These are phyloP conservation scores for Colletotrichum lentis DNA, from an alignment of 2,329 filamentous ascomycete species.

Conservation along the genomic window DNA sequence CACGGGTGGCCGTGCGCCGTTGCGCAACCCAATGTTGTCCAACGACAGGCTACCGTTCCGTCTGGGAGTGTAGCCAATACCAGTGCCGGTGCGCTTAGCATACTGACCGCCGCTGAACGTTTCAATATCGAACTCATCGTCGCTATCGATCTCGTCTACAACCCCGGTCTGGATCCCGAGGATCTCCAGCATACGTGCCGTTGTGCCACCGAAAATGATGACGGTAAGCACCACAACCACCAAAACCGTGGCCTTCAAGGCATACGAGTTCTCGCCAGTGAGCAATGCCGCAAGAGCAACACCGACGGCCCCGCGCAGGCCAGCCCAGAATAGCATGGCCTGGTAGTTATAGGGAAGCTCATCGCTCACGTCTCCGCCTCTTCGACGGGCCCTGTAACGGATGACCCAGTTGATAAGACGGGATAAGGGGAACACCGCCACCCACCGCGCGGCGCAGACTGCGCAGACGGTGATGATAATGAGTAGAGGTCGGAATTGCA, in stretches of 20 bases:
- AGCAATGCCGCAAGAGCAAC: slow-evolving; percentile 92
- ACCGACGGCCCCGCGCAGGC: slow-evolving; percentile 91
- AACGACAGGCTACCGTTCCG: slow-evolving; percentile 69
- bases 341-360: slow-evolving; percentile 95
- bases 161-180: slow-evolving; percentile 95
- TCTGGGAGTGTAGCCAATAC: slow-evolving; percentile 79
- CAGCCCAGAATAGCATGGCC: slow-evolving; percentile 99
- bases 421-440: slow-evolving; percentile 93
- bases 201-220: slow-evolving; percentile 98
- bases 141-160: slow-evolving; percentile 94
- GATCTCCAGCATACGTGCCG: slow-evolving; percentile 96
- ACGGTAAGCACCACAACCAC: slow-evolving; percentile 97
- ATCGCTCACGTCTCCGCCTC: slow-evolving; percentile 77
- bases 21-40: slow-evolving; percentile 56
- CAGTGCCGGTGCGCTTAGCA: slow-evolving; percentile 79
- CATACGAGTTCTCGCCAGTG: slow-evolving; percentile 80
- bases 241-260: slow-evolving; percentile 91
- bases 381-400: slow-evolving; percentile 80
- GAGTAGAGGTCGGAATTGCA: slow-evolving; percentile 92
- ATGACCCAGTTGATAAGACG: slow-evolving; percentile 92
- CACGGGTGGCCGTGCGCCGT: slow-evolving; percentile 13
- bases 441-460: slow-evolving; percentile 91
- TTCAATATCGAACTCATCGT: slow-evolving; percentile 99
- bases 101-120: slow-evolving; percentile 75
- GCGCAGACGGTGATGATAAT: slow-evolving; percentile 92